phyloP scores from a whole-genome alignment of 106 monocot species.

The Acanthochlamys bracteata region DNA sequence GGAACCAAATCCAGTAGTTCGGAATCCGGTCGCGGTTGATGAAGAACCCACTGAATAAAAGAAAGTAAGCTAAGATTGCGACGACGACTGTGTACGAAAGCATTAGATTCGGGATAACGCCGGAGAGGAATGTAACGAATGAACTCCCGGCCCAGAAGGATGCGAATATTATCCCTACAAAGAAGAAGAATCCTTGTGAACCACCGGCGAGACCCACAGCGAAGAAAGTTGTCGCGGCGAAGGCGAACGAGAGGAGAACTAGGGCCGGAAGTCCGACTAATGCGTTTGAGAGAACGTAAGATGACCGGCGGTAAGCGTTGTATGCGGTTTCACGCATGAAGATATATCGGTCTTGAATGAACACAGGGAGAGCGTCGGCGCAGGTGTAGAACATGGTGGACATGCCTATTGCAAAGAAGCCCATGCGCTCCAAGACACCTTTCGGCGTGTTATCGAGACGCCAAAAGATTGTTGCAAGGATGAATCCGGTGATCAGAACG shows the following conservation, averaged over 20 bases:
- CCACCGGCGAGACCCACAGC: constrained; percentile 84
- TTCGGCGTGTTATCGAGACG: constrained; percentile 75
- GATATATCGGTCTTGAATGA: constrained; percentile 85
- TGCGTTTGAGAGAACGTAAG: constrained; percentile 87
- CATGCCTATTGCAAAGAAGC: constrained; percentile 94
- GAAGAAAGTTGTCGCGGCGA: constrained; percentile 77
- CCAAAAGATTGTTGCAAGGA: constrained; percentile 95
- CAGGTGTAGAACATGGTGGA: constrained; percentile 93
- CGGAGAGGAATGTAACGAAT: constrained; percentile 93
- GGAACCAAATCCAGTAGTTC: constrained; percentile 92
- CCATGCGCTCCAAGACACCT: constrained; percentile 77
- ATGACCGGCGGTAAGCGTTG: constrained; percentile 95
- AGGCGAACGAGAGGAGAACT: constrained; percentile 54
- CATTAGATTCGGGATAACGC: constrained; percentile 67
- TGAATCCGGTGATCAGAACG: constrained; percentile 71
- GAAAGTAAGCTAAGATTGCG: constrained; percentile 72
- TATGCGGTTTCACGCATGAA: constrained; percentile 94
- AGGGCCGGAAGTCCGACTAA: constrained; percentile 66
- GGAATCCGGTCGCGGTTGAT: constrained; percentile 77
- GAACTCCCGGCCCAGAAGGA: constrained; percentile 90
- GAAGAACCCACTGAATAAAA: constrained; percentile 93
- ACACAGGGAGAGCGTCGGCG: constrained; percentile 88
- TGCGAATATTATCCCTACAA: constrained; percentile 66
- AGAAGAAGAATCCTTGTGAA: constrained; percentile 55
- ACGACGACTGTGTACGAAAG: constrained; percentile 78